These are phyloP conservation scores for Musa balbisiana DNA, from an alignment of 202 grass and related monocot genomes.

Conservation along the genomic window DNA sequence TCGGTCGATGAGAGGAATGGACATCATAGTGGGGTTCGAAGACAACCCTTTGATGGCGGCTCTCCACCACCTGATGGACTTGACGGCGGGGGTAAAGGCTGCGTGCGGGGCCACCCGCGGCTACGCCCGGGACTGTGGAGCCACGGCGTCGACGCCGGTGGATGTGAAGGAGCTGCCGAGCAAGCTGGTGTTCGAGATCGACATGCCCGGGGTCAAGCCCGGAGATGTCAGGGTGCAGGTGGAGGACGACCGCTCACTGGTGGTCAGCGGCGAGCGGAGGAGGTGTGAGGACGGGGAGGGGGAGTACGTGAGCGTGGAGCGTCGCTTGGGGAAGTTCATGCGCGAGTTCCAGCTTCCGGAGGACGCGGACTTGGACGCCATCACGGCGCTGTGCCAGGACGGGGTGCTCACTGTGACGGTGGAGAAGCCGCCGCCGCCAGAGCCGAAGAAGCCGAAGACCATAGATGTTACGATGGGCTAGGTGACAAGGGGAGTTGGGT, in stretches of 20 bases:
- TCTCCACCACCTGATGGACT: conserved; percentile 41
- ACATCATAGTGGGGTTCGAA: not conserved
- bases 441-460: conserved; percentile 42
- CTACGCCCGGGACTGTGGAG: conserved; percentile 39
- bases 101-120: conserved; percentile 31
- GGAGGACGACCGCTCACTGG: conserved; percentile 45
- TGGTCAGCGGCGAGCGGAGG: conserved; percentile 46
- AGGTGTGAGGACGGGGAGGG: conserved; percentile 16
- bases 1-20: conserved; percentile 7
- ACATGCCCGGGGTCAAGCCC: conserved; percentile 44
- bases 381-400: conserved; percentile 34
- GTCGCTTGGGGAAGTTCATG: too few relatives aligned
- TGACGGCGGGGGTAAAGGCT: conserved; percentile 35
- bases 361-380: conserved; percentile 33
- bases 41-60: conserved; percentile 22
- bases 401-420: conserved; percentile 52
- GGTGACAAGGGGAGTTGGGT: not conserved
- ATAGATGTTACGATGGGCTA: conserved; percentile 35
- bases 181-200: conserved; percentile 32
- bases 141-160: conserved; percentile 55
- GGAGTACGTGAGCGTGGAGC: not conserved
- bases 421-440: conserved; percentile 34
- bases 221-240: conserved; percentile 46
- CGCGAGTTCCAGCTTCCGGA: conserved; percentile 30
- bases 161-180: conserved; percentile 54